Evolutionary conservation across 768 basidiomycete genomes (phyloP).

Genomic region (Pulveroboletus sp.): DNA sequence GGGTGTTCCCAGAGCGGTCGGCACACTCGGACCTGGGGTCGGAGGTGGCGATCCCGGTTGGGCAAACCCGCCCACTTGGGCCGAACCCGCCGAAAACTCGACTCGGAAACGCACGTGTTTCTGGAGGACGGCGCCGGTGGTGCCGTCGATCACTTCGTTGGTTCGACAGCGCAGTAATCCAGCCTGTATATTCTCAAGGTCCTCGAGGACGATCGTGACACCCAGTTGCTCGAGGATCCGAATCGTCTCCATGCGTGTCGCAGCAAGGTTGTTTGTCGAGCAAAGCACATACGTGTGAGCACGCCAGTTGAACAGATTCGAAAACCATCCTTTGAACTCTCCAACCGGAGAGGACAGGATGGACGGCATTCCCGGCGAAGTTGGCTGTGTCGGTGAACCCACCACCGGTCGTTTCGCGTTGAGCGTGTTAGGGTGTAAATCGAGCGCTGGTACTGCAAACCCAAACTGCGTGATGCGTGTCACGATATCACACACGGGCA

Average conservation of each 20-base stretch:
- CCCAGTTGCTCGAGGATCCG: slow-evolving; percentile 67
- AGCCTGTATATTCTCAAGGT: slow-evolving; percentile 32
- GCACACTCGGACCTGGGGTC: neutral
- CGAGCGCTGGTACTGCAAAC: slow-evolving; percentile 52
- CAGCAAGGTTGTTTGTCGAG: slow-evolving; percentile 51
- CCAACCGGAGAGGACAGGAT: slow-evolving; percentile 71
- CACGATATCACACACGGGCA: neutral
- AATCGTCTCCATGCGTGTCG: slow-evolving; percentile 63
- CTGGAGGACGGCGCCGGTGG: slow-evolving; percentile 42
- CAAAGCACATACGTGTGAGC: slow-evolving; percentile 53
- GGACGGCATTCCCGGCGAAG: slow-evolving; percentile 33
- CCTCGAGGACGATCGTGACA: slow-evolving; percentile 59
- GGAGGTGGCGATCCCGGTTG: neutral
- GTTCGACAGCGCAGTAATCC: slow-evolving; percentile 47
- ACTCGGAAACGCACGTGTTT: slow-evolving; percentile 84
- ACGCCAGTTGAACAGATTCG: slow-evolving; percentile 93
- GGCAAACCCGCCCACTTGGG: slow-evolving; percentile 24
- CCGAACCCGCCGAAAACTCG: slow-evolving; percentile 53
- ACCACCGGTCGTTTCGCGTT: slow-evolving; percentile 48
- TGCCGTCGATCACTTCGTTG: slow-evolving; percentile 45
- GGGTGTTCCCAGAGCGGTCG: slow-evolving; percentile 4
- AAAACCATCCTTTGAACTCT: slow-evolving; percentile 92
- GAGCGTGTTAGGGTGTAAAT: slow-evolving; percentile 40
- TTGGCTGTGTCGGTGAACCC: slow-evolving; percentile 48
- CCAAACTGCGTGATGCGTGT: neutral